phyloP scores from a whole-genome alignment of 1,284 basidiomycete species.

The Earliella scabrosa region DNA sequence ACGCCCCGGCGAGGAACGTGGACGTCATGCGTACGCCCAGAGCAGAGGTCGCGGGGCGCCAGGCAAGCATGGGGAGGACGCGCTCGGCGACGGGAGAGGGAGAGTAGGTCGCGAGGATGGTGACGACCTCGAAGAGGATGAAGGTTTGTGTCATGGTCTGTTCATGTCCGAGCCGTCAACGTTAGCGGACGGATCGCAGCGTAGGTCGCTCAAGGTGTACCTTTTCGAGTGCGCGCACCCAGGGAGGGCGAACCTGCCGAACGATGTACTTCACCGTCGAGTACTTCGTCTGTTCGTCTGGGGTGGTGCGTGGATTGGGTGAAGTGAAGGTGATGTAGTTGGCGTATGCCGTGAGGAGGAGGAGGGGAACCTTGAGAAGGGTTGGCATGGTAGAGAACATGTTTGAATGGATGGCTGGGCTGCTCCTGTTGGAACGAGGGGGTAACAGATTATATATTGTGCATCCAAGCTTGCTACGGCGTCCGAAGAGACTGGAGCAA shows the following conservation, averaged over 20 bases:
- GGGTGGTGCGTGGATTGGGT: conserved; percentile 15
- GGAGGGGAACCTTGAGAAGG: conserved; percentile 15
- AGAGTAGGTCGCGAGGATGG: conserved; percentile 12
- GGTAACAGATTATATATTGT: no score
- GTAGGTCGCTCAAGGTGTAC: not conserved
- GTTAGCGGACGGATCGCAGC: no score
- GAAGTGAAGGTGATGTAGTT: conserved; percentile 23
- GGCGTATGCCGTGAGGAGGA: conserved; percentile 16
- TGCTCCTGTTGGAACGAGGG: no score
- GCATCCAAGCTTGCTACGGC: no score
- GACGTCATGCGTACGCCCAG: conserved; percentile 20
- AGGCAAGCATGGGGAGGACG: conserved; percentile 11
- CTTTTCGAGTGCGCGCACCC: conserved; percentile 21
- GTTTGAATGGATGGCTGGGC: no score
- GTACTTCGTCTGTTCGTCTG: conserved; percentile 19
- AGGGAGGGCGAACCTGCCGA: conserved; percentile 18
- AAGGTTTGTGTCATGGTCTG: conserved; percentile 19
- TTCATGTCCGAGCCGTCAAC: not conserved
- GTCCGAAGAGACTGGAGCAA: no score
- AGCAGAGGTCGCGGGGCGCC: conserved; percentile 10
- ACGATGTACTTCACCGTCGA: conserved; percentile 18
- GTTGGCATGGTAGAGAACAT: no score
- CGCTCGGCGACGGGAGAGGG: conserved; percentile 1
- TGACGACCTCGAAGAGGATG: conserved; percentile 16
- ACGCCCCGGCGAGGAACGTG: conserved; percentile 19